Conservation (phyloP, 371 early-diverging fungal genomes). For the Parasitella parasitica region DNA sequence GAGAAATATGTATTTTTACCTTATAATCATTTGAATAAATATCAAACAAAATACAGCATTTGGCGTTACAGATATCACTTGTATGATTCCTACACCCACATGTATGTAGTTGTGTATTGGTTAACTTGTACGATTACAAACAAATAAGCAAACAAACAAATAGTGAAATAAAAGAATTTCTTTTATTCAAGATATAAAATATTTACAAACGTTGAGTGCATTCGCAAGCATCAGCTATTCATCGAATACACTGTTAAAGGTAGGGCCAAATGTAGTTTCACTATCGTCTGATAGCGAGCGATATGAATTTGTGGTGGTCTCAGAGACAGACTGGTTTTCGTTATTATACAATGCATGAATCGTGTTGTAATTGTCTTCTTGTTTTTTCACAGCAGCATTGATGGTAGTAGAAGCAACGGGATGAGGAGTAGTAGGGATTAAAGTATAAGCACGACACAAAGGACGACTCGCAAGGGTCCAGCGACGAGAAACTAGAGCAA, state of each 20-base stretch:
- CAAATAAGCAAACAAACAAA: not conserved
- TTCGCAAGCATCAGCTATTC: not conserved
- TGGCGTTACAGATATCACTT: not conserved
- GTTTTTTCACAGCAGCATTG: not conserved
- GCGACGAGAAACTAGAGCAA: not conserved
- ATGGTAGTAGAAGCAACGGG: not conserved
- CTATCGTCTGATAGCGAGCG: conserved; percentile 11
- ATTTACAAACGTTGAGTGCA: not conserved
- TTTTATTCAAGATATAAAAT: not conserved
- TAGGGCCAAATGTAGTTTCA: conserved; percentile 5
- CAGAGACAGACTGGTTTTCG: conserved; percentile 18
- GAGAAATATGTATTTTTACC: not conserved
- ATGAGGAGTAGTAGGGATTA: conserved; percentile 5
- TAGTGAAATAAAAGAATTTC: not conserved
- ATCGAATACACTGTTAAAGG: conserved; percentile 21
- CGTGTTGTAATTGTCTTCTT: not conserved
- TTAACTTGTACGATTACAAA: not conserved
- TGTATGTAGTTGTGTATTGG: not conserved
- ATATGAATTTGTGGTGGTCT: conserved; percentile 2
- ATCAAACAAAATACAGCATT: not conserved
- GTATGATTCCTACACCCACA: not conserved
- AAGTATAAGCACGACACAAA: not conserved
- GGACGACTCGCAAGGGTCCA: not conserved
- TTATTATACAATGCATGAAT: conserved; percentile 24
- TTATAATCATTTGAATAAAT: not conserved